Evolutionary conservation across 768 basidiomycete species (phyloP).

Genomic region (Xerocomus potaroensis): DNA sequence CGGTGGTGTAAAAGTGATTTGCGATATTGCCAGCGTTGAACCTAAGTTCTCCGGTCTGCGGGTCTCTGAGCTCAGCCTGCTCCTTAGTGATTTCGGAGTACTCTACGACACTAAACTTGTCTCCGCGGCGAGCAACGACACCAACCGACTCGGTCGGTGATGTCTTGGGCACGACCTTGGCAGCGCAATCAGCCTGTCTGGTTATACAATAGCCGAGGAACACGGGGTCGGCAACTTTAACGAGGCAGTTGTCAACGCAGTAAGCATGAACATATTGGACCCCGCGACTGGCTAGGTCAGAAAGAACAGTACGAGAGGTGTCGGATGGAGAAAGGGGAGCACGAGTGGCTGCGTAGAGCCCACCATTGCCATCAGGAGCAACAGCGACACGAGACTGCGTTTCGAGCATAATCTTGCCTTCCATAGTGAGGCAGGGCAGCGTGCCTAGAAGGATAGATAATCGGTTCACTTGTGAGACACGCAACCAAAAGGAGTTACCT

Average conservation of each 20-base stretch:
- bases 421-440: constrained; percentile 89
- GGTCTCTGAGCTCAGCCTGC: constrained; percentile 73
- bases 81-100: constrained; percentile 93
- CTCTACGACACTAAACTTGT: constrained; percentile 89
- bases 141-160: constrained; percentile 89
- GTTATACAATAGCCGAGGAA: constrained; percentile 94
- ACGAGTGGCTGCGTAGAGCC: constrained; percentile 91
- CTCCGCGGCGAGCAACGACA: constrained; percentile 82
- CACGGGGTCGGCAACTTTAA: constrained; percentile 93
- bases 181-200: constrained; percentile 86
- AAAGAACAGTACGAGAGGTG: constrained; percentile 69
- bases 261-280: constrained; percentile 91
- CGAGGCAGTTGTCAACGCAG: constrained; percentile 98
- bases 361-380: constrained; percentile 97
- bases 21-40: constrained; percentile 97
- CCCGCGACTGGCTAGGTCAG: constrained; percentile 71
- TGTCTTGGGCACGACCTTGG: constrained; percentile 93
- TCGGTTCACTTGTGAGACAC: constrained; percentile 1
- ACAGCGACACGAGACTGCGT: constrained; percentile 77
- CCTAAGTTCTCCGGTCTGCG: constrained; percentile 67
- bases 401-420: constrained; percentile 91
- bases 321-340: constrained; percentile 59
- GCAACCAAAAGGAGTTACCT: constrained; percentile 48
- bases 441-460: constrained; percentile 56
- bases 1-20: constrained; percentile 95